Conservation (phyloP, 2,329 filamentous ascomycete genomes). For the Penicillium sp. region DNA sequence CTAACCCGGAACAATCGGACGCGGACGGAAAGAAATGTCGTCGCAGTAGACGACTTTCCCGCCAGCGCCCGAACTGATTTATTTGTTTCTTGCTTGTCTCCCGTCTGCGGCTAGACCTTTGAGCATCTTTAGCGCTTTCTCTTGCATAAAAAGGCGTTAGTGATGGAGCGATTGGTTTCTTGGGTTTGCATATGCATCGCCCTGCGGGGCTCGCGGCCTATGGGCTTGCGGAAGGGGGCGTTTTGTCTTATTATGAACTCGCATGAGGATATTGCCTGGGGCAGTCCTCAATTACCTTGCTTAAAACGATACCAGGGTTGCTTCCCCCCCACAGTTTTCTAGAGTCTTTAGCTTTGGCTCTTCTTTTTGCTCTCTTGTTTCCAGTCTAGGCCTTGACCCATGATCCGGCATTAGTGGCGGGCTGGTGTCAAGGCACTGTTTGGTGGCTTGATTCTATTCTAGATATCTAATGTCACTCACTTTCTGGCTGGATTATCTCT, state of each 20-base stretch:
- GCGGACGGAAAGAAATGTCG: constrained; percentile 9
- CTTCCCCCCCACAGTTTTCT: neutral
- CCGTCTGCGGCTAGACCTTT: constrained; percentile 8
- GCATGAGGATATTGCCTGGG: constrained; percentile 22
- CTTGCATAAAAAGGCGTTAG: constrained; percentile 24
- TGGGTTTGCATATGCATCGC: constrained; percentile 15
- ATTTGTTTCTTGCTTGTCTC: constrained; percentile 5
- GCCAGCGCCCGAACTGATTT: constrained; percentile 14
- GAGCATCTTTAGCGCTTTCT: constrained; percentile 19
- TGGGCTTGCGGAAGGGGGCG: constrained; percentile 13
- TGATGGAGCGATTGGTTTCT: constrained; percentile 11
- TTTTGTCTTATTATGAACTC: constrained; percentile 15
- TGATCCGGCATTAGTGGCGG: neutral
- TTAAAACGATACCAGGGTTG: constrained; percentile 7
- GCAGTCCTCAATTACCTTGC: constrained; percentile 16
- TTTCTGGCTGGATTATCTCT: neutral
- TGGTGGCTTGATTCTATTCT: neutral
- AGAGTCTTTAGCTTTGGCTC: neutral
- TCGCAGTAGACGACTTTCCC: constrained; percentile 21
- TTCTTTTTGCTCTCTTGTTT: neutral
- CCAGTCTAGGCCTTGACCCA: neutral
- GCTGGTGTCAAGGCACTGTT: neutral
- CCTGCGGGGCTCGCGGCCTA: constrained; percentile 5
- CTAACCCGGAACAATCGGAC: constrained; percentile 11
- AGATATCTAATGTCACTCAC: neutral